Evolutionary conservation across 306 rosid species (phyloP).

Genomic region (Acacia crassicarpa): DNA sequence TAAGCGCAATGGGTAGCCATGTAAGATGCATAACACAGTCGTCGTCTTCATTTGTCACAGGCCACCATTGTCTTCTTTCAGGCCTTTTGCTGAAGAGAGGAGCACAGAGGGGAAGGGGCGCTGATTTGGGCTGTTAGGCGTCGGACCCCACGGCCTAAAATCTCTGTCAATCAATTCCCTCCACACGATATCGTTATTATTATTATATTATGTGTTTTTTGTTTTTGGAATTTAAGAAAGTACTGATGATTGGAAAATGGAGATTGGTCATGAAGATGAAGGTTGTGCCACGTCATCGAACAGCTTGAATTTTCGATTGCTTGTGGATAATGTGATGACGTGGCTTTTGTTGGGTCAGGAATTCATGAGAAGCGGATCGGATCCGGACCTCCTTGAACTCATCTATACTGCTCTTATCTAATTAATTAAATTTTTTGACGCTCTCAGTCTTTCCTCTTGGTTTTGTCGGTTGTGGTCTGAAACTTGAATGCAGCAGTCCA

Average conservation of each 20-base stretch:
- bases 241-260: background rate
- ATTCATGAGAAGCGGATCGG: background rate
- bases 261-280: conserved; percentile 28
- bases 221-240: background rate
- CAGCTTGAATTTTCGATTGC: conserved; percentile 42
- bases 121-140: background rate
- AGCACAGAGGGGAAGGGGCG: background rate
- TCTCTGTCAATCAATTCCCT: conserved; percentile 41
- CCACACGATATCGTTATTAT: conserved; percentile 46
- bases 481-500: background rate
- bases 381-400: conserved; percentile 4
- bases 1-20: conserved; percentile 80
- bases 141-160: conserved; percentile 37
- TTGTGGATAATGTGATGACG: conserved; percentile 67
- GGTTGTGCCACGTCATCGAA: conserved; percentile 52
- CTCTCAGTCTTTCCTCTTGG: background rate
- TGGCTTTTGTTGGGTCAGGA: conserved; percentile 41
- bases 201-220: background rate
- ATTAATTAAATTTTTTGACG: background rate
- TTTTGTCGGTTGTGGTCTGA: background rate
- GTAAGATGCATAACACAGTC: conserved; percentile 67
- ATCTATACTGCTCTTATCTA: background rate
- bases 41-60: conserved; percentile 59
- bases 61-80: conserved; percentile 51
- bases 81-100: background rate